Evolutionary conservation across 2,329 filamentous ascomycete genomes (phyloP), one percentile per base, ranked within the genome.

Genomic region (Tricladium varicosporioides): DNA sequence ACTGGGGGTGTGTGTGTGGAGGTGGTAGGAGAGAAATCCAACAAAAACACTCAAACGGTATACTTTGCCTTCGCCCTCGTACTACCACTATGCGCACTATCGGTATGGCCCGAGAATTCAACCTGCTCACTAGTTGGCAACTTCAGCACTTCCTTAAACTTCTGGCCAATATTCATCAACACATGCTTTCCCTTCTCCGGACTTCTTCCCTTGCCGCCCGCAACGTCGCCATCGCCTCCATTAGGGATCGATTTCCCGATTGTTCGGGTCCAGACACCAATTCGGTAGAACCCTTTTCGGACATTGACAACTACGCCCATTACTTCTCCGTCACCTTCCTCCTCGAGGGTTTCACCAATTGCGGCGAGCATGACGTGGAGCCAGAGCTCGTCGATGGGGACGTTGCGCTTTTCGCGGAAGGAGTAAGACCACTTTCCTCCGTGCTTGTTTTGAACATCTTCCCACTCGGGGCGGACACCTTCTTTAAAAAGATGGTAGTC

Each of bases 241-340:
- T 84, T 85, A 1, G 88, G 87, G 59, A 92, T 87, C 70, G 82
- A 83, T 80, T 93, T 93, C 71, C 93, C 93, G 54, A 91, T 91
- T 57, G 92, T 96, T 70, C 92, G 89, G 62, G 94, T 99, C 94
- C 95, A 99, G 67, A 97, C 85, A 72, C 93, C 92, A 66, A 99
- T 89, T 79, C 94, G 90, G 83, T 92, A 99, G 80, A 99, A 97
- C 51, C 89, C 92, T 80, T 96, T 97, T 75, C 94, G 89, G 58
- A 99, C 93, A 76, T 99, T 99, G 79, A 97, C 92, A 22, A 99
- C 94, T 33, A 99, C 95, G 63, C 94, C 94, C 94, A 97, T 97
- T 74, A 99, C 89, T 76, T 99, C 95, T 67, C 92, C 92, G 71
- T 97, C 94, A 33, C 88, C 87, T 71, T 97, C 92, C 77, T 97